Evolutionary conservation across 495 filamentous ascomycete genomes (phyloP), one percentile per base, ranked within the genome.

Genomic region (Pseudomonodictys pantanalensis): DNA sequence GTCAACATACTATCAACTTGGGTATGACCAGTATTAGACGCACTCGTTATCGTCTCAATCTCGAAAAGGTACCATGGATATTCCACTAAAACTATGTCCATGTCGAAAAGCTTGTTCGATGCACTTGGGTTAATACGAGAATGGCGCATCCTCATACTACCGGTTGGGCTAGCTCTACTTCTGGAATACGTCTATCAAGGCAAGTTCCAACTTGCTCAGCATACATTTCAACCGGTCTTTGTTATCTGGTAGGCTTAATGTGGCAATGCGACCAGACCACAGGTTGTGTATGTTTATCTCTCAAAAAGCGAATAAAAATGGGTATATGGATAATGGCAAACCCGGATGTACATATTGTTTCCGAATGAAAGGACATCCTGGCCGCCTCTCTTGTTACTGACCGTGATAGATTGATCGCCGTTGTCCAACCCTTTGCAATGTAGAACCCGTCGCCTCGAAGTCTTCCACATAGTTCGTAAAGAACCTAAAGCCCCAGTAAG

Each of bases 151-250:
- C n/a, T 51, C 20, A 12, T 35, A 50, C 12, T 41, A 47, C 23
- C 35, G 32, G 41, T 53, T 64, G 61, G 55, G 18, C 25, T 42
- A 33, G 30, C 26, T 54, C 58, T 20, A 39, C 15, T 57, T 52
- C 28, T 20, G 41, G 48, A 54, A 30, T 64, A n/a, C 59, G 61
- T 64, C 55, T 58, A 64, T 43, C 55, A 52, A 12, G 42, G 59
- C 25, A 48, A 58, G 25, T 53, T 22, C 32, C 48, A 53, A 15
- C 24, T 57, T 39, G 26, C 48, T 55, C 46, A 38, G 52, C 53
- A 48, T 33, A 35, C 8, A 18, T 25, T 12, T 46, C 23, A 28
- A 18, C 26, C 45, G 30, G 17, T 33, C 22, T 18, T 59, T 51
- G 30, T 51, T 54, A 18, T 17, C n/a, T 55, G 50, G 42, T 6